Conservation (phyloP, 139 green algal genomes). For the Closterium sp. region DNA sequence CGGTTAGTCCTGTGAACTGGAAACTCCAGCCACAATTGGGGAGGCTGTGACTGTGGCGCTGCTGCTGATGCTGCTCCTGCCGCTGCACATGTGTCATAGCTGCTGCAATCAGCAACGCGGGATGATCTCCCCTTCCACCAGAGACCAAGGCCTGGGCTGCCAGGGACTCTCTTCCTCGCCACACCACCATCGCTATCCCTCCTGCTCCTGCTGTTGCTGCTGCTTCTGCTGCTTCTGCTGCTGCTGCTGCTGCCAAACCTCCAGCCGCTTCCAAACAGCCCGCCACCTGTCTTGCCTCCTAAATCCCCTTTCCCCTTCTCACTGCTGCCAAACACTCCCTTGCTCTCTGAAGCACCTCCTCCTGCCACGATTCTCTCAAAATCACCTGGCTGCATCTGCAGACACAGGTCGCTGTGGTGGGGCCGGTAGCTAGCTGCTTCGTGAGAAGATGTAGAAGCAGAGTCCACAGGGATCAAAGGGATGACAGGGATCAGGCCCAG, state of each 20-base stretch:
- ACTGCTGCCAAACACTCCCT: not conserved
- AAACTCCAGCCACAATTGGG: not conserved
- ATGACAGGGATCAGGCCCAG: not conserved
- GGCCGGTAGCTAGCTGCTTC: not conserved
- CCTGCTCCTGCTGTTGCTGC: not conserved
- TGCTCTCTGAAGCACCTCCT: not conserved
- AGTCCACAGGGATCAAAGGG: not conserved
- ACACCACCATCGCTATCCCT: not conserved
- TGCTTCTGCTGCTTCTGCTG: not conserved
- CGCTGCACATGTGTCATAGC: not conserved
- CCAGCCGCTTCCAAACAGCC: not conserved
- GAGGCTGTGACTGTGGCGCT: not conserved
- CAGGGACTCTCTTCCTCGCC: not conserved
- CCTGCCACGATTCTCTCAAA: not conserved
- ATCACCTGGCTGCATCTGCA: not conserved
- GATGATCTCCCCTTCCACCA: not conserved
- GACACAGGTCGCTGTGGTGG: not conserved
- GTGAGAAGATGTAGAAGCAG: not conserved
- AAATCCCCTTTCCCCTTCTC: not conserved
- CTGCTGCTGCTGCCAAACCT: not conserved
- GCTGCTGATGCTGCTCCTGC: not conserved
- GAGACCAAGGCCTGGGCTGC: not conserved
- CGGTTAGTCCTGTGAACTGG: not conserved
- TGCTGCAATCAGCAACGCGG: not conserved
- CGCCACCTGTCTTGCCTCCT: not conserved